Base-by-base conservation (phyloP, 2,329 filamentous ascomycete genomes). In the Aureobasidium sp. region DNA sequence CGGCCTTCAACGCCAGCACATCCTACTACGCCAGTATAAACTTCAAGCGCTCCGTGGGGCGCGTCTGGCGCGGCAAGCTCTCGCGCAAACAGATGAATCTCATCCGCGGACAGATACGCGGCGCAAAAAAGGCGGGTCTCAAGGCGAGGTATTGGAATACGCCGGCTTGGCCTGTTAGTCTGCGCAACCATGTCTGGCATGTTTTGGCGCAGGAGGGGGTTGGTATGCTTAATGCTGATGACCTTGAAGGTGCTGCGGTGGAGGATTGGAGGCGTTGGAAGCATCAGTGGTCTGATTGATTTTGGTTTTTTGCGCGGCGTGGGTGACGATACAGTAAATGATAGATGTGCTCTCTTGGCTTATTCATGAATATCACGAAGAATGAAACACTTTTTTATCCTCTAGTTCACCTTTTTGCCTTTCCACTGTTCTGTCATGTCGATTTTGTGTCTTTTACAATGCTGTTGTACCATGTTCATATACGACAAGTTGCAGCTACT, bases 1-100 rank as follows among this genome's bases (percentile, higher is more conserved):
- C 60, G 3, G 48, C 29, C 0, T 87, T 81, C 73, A 78, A 79
- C 68, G 62, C 68, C 1, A 73, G 75, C 20, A 90, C 88, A 70
- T 87, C 84, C 3, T 86, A 84, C 73, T 90, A 89, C 71, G 84
- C 87, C 20, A 86, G 82, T 52, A 79, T 81, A 3, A 80, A 82
- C 17, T 86, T 89, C 68, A 73, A 72, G 20, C 68, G 72, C 3
- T 71, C 79, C 0, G 77, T 90, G 15, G 87, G 72, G 4, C 69
- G 68, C 63, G 64, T 70, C 49, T 79, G 71, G 76, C 78, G 70
- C 68, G 79, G 78, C 4, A 74, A 73, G 2, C 70, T 88, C 1
- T 79, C 75, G 0, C 61, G 70, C 1, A 62, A 66, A 4, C 82
- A 85, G 65, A 70, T 81, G 52, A 67, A 76, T 0, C 69, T 72